phyloP scores from a whole-genome alignment of 1,284 basidiomycete genomes.

The Apiotrichum sp. region DNA sequence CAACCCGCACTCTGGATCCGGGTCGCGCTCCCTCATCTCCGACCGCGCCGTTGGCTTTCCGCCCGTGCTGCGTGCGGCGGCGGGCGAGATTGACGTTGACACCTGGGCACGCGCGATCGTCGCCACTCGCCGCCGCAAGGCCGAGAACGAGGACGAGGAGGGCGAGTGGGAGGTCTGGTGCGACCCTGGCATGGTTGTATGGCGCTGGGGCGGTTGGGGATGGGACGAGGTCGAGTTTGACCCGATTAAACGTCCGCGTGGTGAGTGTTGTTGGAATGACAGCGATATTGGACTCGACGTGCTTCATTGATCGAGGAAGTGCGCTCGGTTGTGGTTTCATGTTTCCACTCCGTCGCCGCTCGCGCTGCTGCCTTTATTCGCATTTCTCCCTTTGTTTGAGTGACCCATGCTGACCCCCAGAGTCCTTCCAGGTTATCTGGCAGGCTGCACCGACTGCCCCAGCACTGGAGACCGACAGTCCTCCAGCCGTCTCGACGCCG shows the following conservation, averaged over 20 bases:
- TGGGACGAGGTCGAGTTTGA: conserved; percentile 45
- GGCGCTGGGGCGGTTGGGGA: conserved; percentile 45
- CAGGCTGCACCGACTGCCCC: conserved; percentile 24
- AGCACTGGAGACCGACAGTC: background rate
- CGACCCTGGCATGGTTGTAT: conserved; percentile 45
- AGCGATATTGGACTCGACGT: too few species aligned
- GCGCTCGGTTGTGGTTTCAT: too few species aligned
- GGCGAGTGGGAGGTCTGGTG: conserved; percentile 47
- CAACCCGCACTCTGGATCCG: conserved; percentile 35
- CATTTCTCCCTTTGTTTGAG: background rate
- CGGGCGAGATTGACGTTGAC: conserved; percentile 28
- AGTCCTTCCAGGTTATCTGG: conserved; percentile 37
- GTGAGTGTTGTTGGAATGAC: conserved; percentile 21
- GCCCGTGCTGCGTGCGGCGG: conserved; percentile 24
- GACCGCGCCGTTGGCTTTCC: conserved; percentile 31
- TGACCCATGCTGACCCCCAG: conserved; percentile 12
- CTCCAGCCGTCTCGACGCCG: conserved; percentile 19
- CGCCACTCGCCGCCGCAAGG: conserved; percentile 7
- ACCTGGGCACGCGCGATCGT: conserved; percentile 35
- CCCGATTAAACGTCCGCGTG: conserved; percentile 27
- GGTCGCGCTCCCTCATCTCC: conserved; percentile 40
- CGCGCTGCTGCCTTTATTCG: too few species aligned
- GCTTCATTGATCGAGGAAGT: too few species aligned
- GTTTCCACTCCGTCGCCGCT: too few species aligned
- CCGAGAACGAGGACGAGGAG: conserved; percentile 15